Percentiles rank a stretch among this genome's conserved stretches.
Evolutionary conservation across 2,329 filamentous ascomycete species (phyloP).

Genomic region (Diplodia scrobiculata): DNA sequence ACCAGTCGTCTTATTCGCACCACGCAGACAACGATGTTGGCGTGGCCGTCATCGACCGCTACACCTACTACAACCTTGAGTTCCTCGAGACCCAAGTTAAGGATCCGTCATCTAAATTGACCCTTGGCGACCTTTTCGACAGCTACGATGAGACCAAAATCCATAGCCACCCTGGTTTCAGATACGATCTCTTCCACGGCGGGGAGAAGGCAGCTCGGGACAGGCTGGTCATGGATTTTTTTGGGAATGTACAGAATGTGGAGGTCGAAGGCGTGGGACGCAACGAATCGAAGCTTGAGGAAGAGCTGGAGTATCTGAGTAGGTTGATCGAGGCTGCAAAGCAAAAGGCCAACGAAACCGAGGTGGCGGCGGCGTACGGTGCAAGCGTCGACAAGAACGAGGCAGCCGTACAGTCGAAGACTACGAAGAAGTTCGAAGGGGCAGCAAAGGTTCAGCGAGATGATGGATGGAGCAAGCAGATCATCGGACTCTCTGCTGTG

Average conservation of each 20-base stretch:
- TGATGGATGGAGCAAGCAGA: constrained; percentile 46
- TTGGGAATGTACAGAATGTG: constrained; percentile 96
- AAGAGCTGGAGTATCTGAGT: constrained; percentile 76
- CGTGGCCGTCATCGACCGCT: constrained; percentile 96
- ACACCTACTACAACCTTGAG: constrained; percentile 97
- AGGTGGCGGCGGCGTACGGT: constrained; percentile 34
- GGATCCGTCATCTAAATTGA: constrained; percentile 83
- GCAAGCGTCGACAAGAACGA: constrained; percentile 33
- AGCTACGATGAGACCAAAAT: constrained; percentile 95
- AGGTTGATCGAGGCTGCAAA: constrained; percentile 59
- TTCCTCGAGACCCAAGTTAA: constrained; percentile 90
- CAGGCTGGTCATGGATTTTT: constrained; percentile 91
- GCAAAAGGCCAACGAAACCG: constrained; percentile 45
- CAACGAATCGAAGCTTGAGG: constrained; percentile 54
- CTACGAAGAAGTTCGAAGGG: constrained; percentile 37
- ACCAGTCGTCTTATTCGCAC: constrained; percentile 95
- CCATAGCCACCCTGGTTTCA: constrained; percentile 84
- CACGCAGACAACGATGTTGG: constrained; percentile 98
- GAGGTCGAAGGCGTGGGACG: constrained; percentile 69
- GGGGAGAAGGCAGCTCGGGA: constrained; percentile 75
- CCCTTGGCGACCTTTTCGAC: constrained; percentile 90
- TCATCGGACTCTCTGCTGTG: constrained; percentile 45
- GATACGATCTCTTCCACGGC: constrained; percentile 92
- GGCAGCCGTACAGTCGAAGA: constrained; percentile 28
- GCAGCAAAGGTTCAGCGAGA: constrained; percentile 43